phyloP scores from a whole-genome alignment of 352 stramenopile species.

The Thalassiosira livingstoniorum region DNA sequence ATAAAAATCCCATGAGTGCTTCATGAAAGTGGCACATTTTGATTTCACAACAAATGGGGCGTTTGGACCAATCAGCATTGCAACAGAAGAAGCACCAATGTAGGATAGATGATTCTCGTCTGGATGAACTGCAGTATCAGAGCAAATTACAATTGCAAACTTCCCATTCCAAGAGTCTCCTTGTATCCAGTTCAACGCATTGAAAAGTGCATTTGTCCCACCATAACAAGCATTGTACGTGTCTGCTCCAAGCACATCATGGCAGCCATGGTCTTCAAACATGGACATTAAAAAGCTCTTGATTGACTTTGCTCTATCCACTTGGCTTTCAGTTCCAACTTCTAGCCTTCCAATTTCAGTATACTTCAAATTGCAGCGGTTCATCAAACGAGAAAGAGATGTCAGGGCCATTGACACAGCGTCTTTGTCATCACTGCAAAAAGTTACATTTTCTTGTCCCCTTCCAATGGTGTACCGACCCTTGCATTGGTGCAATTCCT shows the following conservation, averaged over 20 bases:
- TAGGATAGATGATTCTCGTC: slow-evolving; percentile 87
- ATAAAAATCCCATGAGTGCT: too few relatives aligned
- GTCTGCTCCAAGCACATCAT: slow-evolving; percentile 92
- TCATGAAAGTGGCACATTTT: slow-evolving; percentile 95
- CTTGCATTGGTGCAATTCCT: too few relatives aligned
- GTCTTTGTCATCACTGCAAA: slow-evolving; percentile 90
- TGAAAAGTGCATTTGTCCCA: slow-evolving; percentile 96
- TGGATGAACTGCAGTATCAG: slow-evolving; percentile 97
- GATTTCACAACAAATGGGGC: slow-evolving; percentile 93
- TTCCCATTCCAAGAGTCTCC: slow-evolving; percentile 92
- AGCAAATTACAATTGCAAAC: slow-evolving; percentile 95
- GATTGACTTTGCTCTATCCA: slow-evolving; percentile 92
- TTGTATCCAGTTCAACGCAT: slow-evolving; percentile 95
- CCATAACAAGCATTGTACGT: slow-evolving; percentile 98
- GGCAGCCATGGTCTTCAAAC: slow-evolving; percentile 87
- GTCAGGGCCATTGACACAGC: slow-evolving; percentile 90
- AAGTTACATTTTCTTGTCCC: slow-evolving; percentile 87
- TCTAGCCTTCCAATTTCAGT: slow-evolving; percentile 93
- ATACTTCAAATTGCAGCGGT: slow-evolving; percentile 89
- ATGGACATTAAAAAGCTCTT: slow-evolving; percentile 92
- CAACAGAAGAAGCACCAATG: slow-evolving; percentile 91
- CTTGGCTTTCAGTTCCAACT: slow-evolving; percentile 97
- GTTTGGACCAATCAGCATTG: slow-evolving; percentile 95
- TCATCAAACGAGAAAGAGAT: slow-evolving; percentile 76
- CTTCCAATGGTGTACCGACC: slow-evolving; percentile 91